Conservation (phyloP, 768 basidiomycete species). For the Tremella fuciformis region DNA sequence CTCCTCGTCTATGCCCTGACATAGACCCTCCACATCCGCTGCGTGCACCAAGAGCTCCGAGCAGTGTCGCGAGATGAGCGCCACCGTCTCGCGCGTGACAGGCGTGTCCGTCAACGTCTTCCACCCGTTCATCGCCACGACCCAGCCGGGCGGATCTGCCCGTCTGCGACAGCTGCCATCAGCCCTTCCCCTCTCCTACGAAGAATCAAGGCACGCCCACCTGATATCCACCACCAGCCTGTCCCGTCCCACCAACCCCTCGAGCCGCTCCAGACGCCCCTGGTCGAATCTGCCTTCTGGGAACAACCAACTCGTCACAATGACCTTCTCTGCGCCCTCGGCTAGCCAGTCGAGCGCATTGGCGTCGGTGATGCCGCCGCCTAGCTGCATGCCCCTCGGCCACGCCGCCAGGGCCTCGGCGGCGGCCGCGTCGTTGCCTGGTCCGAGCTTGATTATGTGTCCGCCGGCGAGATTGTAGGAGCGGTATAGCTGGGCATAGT, state of each 20-base stretch:
- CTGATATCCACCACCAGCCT: conserved; percentile 90
- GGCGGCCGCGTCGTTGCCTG: conserved; percentile 85
- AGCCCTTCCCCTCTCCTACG: neutral
- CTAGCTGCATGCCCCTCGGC: conserved; percentile 88
- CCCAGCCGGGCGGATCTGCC: conserved; percentile 68
- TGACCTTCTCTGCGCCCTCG: conserved; percentile 89
- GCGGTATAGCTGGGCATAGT: conserved; percentile 77
- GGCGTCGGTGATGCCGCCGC: conserved; percentile 79
- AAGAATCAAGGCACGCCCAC: conserved; percentile 53
- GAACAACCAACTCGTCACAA: conserved; percentile 96
- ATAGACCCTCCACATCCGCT: conserved; percentile 97
- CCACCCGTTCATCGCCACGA: conserved; percentile 99
- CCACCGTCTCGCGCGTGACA: conserved; percentile 64
- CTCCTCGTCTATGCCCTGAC: conserved; percentile 89
- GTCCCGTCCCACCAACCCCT: conserved; percentile 71
- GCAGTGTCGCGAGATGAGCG: conserved; percentile 72
- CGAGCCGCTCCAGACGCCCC: conserved; percentile 65
- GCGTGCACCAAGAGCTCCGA: conserved; percentile 95
- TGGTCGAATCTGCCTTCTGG: conserved; percentile 75
- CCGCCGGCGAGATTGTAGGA: conserved; percentile 70
- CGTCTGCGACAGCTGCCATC: conserved; percentile 66
- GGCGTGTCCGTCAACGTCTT: conserved; percentile 84
- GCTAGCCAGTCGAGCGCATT: conserved; percentile 85
- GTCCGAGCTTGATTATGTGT: conserved; percentile 94
- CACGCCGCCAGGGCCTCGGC: conserved; percentile 75